A percentile compares a stretch with the other conserved stretches of the same genome.
Conservation (phyloP, 129 eudicot species). For the Rutidosis leptorrhynchoides region DNA sequence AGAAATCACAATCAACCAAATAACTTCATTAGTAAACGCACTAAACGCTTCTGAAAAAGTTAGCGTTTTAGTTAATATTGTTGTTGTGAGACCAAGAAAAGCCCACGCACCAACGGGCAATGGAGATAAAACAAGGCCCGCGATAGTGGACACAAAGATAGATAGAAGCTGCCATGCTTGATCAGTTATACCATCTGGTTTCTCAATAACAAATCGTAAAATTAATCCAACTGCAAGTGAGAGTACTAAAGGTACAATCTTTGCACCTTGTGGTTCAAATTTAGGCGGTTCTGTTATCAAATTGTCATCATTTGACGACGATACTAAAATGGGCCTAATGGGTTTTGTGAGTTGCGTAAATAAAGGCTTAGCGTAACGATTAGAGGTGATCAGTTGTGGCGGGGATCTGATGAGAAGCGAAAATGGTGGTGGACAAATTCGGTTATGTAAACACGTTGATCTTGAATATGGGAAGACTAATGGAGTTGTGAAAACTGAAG, state of each 20-base stretch:
- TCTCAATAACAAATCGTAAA: slow-evolving; percentile 56
- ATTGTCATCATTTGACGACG: slow-evolving; percentile 30
- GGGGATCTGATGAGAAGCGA: slow-evolving; percentile 18
- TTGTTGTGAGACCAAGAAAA: slow-evolving; percentile 56
- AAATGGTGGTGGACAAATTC: slow-evolving; percentile 24
- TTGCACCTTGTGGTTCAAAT: slow-evolving; percentile 42
- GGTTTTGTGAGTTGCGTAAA: slow-evolving; percentile 23
- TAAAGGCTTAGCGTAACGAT: slow-evolving; percentile 13
- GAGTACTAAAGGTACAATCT: slow-evolving; percentile 44
- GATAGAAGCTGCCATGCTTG: slow-evolving; percentile 86
- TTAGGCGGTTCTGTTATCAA: slow-evolving; percentile 23
- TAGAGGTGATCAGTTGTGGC: slow-evolving; percentile 24
- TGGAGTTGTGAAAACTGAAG: slow-evolving; percentile 31
- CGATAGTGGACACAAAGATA: slow-evolving; percentile 69
- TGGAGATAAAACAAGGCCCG: slow-evolving; percentile 73
- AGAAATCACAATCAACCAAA: slow-evolving; percentile 83
- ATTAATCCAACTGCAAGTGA: slow-evolving; percentile 54
- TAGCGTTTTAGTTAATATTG: slow-evolving; percentile 56
- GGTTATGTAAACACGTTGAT: slow-evolving; percentile 35
- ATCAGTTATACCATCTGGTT: slow-evolving; percentile 49
- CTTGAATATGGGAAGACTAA: slow-evolving; percentile 24
- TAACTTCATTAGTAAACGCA: slow-evolving; percentile 68
- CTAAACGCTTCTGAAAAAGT: slow-evolving; percentile 55
- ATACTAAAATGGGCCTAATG: slow-evolving; percentile 17
- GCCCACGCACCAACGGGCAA: slow-evolving; percentile 97